Base-by-base conservation (phyloP, 495 filamentous ascomycete species). In the Bacidia rubella region DNA sequence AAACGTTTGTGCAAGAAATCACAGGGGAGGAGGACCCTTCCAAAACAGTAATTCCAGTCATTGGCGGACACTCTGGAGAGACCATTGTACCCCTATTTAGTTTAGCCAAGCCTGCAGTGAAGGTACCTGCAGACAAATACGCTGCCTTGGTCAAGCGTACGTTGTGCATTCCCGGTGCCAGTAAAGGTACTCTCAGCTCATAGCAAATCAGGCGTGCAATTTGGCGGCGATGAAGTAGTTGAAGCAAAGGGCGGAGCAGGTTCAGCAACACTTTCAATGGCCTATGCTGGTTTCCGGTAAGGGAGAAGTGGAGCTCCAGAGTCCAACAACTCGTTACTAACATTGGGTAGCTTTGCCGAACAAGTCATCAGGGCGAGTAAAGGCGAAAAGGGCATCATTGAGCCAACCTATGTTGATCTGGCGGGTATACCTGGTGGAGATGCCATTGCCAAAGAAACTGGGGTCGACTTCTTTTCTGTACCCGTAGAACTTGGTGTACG, bases 81-180 rank as follows among this genome's bases (percentile, higher is more conserved):
- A 98, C 92, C 54, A 98, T 98, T 65, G 90, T 98, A 53, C 92
- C 92, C 42, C 80, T 98, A 40, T 94, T 97, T 79, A 94, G 87
- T 78, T 82, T 90, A 71, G 79, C 87, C 57, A 79, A 81, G 63
- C 86, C 88, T 17, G 63, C 76, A 41, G 83, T 93, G 63, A 69
- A 80, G 25, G 89, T 97, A 58, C 88, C 90, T 12, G 76, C 72
- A 45, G 88, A 93, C 65, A 87, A 94, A 72, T 82, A 89, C 56
- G 86, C 85, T 61, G 85, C 75, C 52, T 75, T 97, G 43, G 78
- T 93, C 63, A 84, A 95, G 68, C 87, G 92, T 85, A 63, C 56
- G 79, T 71, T 20, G 11, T 29, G 29, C 21, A 42, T 41, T 11
- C 29, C 38, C 38, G 15, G 11, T 1, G 22, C 43, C 29, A 15